A percentile compares a stretch with the other conserved stretches of the same genome.
phyloP scores from a whole-genome alignment of 2,329 filamentous ascomycete genomes.

The Malbranchea zuffiana region DNA sequence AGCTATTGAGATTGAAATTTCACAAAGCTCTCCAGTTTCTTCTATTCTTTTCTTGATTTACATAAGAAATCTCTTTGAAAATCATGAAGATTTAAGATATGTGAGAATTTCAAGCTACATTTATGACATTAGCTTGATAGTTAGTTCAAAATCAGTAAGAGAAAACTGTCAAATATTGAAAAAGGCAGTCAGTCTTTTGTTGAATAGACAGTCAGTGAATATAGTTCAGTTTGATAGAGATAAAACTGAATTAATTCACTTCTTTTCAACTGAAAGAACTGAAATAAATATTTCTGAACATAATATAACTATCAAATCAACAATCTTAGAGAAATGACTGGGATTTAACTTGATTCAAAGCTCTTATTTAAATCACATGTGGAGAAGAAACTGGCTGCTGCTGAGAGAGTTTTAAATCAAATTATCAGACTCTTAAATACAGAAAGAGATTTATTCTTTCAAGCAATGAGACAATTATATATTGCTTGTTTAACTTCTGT shows the following conservation, averaged over 20 bases:
- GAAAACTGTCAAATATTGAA: slow-evolving; percentile 3
- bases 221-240: slow-evolving; percentile 5
- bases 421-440: slow-evolving; percentile 6
- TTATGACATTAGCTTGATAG: slow-evolving; percentile 3
- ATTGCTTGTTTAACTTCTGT: slow-evolving; percentile 8
- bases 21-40: neutral
- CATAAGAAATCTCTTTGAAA: no score
- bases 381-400: slow-evolving; percentile 4
- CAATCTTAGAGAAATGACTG: slow-evolving; percentile 6
- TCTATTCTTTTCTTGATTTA: no score
- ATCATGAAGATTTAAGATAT: no score
- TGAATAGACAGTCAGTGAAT: neutral
- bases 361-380: slow-evolving; percentile 9
- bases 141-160: neutral
- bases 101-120: slow-evolving; percentile 6
- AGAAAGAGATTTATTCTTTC: slow-evolving; percentile 4
- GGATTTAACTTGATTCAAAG: slow-evolving; percentile 7
- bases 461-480: slow-evolving; percentile 9
- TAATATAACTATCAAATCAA: slow-evolving; percentile 1
- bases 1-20: neutral
- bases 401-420: slow-evolving; percentile 7
- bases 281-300: neutral
- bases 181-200: neutral
- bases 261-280: neutral
- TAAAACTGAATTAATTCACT: slow-evolving; percentile 8